Conservation (phyloP, 495 filamentous ascomycete genomes). For the Aspergillus haitiensis region DNA sequence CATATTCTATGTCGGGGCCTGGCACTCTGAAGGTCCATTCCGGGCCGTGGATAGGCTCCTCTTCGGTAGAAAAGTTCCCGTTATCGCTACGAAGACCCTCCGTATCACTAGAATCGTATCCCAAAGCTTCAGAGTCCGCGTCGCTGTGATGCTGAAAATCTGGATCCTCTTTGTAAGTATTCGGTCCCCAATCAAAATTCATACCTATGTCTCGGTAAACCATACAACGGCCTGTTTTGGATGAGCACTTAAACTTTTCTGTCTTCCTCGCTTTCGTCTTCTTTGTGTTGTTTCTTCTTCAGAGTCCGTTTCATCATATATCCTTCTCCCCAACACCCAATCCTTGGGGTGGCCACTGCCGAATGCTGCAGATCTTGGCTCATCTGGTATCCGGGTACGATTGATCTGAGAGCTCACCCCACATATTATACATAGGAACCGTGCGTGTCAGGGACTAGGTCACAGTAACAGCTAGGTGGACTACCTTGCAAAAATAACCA, state of each 20-base stretch:
- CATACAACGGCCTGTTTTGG: neutral
- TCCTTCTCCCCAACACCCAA: constrained; percentile 13
- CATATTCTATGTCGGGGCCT: neutral
- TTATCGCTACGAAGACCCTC: neutral
- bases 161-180: neutral
- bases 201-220: neutral
- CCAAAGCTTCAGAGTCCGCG: neutral
- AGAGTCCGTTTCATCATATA: neutral
- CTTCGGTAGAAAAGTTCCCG: neutral
- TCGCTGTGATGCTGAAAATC: neutral
- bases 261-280: no score
- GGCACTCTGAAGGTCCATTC: constrained; percentile 11
- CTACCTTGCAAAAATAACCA: neutral
- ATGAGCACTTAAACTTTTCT: neutral
- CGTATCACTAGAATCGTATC: neutral
- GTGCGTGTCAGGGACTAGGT: neutral
- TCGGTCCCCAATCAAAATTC: neutral
- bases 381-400: constrained; percentile 20
- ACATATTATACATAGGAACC: constrained; percentile 29
- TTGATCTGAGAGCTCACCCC: constrained; percentile 34
- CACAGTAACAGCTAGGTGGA: neutral
- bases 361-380: constrained; percentile 20
- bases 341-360: constrained; percentile 16
- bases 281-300: neutral
- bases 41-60: neutral